These are phyloP conservation scores for Aristolochia fimbriata DNA, from an alignment of 164 flowering plant genomes.

Conservation along the genomic window DNA sequence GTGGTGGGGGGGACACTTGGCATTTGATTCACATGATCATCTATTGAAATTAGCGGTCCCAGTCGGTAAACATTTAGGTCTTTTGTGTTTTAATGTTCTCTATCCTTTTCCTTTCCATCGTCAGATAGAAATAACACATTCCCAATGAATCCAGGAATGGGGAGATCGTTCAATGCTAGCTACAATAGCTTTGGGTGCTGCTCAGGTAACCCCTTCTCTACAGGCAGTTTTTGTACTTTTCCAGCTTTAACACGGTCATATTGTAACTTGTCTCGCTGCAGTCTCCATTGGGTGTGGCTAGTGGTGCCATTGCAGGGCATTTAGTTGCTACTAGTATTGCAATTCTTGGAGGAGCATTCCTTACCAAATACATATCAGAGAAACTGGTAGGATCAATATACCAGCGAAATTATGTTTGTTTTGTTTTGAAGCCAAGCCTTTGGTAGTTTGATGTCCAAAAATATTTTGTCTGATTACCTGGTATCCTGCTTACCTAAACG, in stretches of 20 bases:
- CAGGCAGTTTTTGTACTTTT: neutral
- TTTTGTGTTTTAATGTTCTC: too few species aligned
- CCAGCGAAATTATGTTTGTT: neutral
- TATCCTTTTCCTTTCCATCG: too few species aligned
- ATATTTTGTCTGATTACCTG: too few species aligned
- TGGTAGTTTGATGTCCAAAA: neutral
- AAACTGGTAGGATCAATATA: constrained; percentile 54
- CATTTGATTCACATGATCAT: too few species aligned
- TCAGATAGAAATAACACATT: too few species aligned
- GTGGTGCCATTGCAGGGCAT: constrained; percentile 94
- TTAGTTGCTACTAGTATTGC: constrained; percentile 77
- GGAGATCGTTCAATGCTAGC: constrained; percentile 99
- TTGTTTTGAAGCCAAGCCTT: too few species aligned
- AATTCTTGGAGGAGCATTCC: constrained; percentile 82
- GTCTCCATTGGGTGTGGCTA: constrained; percentile 99
- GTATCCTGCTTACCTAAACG: neutral
- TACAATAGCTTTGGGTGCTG: constrained; percentile 96
- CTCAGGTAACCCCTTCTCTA: constrained; percentile 52
- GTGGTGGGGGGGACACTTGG: too few species aligned
- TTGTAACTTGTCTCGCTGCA: constrained; percentile 14
- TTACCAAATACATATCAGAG: constrained; percentile 87
- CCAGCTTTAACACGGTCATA: neutral
- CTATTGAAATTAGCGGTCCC: too few species aligned
- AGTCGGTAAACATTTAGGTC: too few species aligned
- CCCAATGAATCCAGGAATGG: constrained; percentile 65